A percentile compares a stretch with the other conserved stretches of the same genome.
Conservation (phyloP, 805 yeast genomes). For the Jamesozyma spencerorum region DNA sequence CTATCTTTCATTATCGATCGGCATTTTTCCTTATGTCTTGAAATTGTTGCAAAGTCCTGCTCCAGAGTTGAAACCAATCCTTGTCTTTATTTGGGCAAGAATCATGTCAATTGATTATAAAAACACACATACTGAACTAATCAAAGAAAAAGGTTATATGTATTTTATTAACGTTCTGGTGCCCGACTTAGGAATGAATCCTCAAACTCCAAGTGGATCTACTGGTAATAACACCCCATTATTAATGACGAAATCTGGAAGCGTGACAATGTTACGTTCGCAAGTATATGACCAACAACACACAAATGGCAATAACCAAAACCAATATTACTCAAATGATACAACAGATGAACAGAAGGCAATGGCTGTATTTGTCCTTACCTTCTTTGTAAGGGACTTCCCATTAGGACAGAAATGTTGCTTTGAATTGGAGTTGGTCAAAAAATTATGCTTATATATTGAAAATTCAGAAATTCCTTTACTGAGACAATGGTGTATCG, state of each 20-base stretch:
- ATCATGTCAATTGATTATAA: conserved; percentile 91
- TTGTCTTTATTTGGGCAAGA: conserved; percentile 95
- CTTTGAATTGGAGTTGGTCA: conserved; percentile 61
- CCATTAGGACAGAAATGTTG: conserved; percentile 73
- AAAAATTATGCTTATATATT: conserved; percentile 56
- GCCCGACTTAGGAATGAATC: conserved; percentile 28
- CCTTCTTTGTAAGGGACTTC: conserved; percentile 76
- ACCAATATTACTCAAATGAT: conserved; percentile 18
- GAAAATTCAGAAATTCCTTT: conserved; percentile 73
- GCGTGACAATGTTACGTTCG: neutral
- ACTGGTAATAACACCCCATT: conserved; percentile 14
- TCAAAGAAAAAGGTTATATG: conserved; percentile 83
- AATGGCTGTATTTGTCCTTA: conserved; percentile 84
- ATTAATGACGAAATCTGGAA: conserved; percentile 11
- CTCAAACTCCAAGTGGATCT: conserved; percentile 11
- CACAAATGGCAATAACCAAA: neutral
- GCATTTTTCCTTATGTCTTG: conserved; percentile 90
- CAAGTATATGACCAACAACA: neutral
- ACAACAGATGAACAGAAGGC: conserved; percentile 80
- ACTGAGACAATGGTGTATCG: conserved; percentile 84
- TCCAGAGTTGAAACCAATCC: conserved; percentile 84
- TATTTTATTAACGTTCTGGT: conserved; percentile 77
- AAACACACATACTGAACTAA: conserved; percentile 82
- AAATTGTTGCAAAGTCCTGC: conserved; percentile 90
- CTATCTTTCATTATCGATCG: conserved; percentile 81